Base-by-base conservation (phyloP, 352 stramenopile genomes). In the Phytophthora gonapodyides region DNA sequence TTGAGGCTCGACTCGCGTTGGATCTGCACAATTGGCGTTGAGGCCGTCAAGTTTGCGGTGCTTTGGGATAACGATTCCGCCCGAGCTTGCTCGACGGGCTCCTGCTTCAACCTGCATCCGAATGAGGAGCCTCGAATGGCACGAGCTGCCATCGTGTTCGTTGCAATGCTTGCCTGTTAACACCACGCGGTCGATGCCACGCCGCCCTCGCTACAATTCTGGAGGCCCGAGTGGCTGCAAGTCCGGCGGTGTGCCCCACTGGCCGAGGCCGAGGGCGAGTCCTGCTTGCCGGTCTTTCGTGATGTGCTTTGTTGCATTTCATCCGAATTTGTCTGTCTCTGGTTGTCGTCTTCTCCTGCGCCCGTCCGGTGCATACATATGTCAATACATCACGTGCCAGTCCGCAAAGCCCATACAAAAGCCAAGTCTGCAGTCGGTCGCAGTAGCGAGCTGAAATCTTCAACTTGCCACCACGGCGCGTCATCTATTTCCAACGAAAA, bases 221-320 rank as follows among this genome's bases (percentile, higher is more conserved):
- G 24, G 24, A 0, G 4, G 24, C 24, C 4, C 24, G 16, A 8
- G 52, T n/a, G 24, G 27, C 16, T 35, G 45, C 15, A 33, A 56
- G 17, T 52, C 35, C 45, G 45, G 44, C 13, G 48, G 19, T 62
- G 43, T 46, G 42, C 33, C n/a, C 44, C 34, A 56, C 55, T 44
- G 42, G 31, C 17, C 24, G 6, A 3, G 24, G 24, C 24, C 24
- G 24, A 27, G 24, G 24, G 24, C 24, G 24, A 6, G 24, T 3
- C 24, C 24, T 27, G 24, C 19, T 52, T 24, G 40, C 40, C 31
- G 7, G 43, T 35, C 24, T 42, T 47, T 19, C 41, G 10, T 30
- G 53, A 61, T 61, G 50, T 55, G 52, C 41, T 55, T 24, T 30
- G 40, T 67, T 67, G 59, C 59, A 67, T 49, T 67, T 67, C 59